Evolutionary conservation across 768 basidiomycete genomes (phyloP), one percentile per base, ranked within the genome.

Genomic region (Pulveroboletus sp.): DNA sequence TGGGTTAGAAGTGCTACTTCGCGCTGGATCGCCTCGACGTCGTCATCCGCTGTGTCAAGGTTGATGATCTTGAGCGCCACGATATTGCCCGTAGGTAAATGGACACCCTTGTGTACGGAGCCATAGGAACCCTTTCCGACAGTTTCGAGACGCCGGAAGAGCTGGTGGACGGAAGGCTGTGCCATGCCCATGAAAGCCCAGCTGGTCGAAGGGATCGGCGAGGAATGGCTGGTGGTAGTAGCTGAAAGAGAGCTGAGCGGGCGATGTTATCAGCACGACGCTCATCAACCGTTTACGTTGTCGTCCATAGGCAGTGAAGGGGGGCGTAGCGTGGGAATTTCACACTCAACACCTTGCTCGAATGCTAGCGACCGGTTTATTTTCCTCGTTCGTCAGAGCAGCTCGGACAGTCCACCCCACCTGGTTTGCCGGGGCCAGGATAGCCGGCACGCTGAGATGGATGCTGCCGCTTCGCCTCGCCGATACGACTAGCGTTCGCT

Each of bases 31-130:
- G 94, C 95, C 43, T 76, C 89, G 15, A 96, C 93, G 65, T 99
- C 96, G 68, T 99, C 95, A 67, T 94, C 95, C 48, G 86, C 82
- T 24, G 87, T 94, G 71, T 98, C 96, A 57, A 98, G 85, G 71
- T 98, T 91, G 74, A 99, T 97, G 69, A 98, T 94, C 73, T 99
- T 99, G 73, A 98, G 83, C 15, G 94, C 96, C 31, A 99, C 91
- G 48, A 93, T 77, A 49, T 89, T 88, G 17, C 91, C 90, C 0
- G 91, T 86, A 0, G 85, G 77, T 43, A 89, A 79, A 59, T 98
- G 87, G 47, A 83, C 74, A 12, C 92, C 95, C 65, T 87, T 91
- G 74, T 94, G 91, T 12, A 99, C 95, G 8, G 92, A 91, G 39
- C 96, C 95, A 69, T 93, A 97, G 1, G 93, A 89, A 54, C 94